These are phyloP conservation scores for Coniochaeta prunicola DNA, from an alignment of 2,329 filamentous ascomycete genomes.

Conservation along the genomic window DNA sequence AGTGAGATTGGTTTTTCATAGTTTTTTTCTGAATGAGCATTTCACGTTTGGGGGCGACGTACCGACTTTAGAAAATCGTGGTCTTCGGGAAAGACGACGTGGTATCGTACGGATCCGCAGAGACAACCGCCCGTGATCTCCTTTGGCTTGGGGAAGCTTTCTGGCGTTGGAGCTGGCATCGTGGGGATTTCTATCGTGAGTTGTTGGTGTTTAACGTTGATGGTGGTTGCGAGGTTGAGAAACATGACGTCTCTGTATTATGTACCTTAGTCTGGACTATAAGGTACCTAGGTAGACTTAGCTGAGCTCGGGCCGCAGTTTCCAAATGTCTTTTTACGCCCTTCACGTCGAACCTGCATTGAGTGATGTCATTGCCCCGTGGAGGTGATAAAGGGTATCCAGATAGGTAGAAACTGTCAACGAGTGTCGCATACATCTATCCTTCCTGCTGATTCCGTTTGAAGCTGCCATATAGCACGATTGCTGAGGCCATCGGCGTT, in stretches of 20 bases:
- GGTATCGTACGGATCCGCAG: background rate
- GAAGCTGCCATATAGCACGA: too few relatives aligned
- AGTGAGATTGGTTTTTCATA: background rate
- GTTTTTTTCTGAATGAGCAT: background rate
- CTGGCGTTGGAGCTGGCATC: background rate
- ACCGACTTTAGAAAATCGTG: background rate
- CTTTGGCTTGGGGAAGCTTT: background rate
- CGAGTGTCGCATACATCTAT: too few relatives aligned
- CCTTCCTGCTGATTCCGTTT: too few relatives aligned
- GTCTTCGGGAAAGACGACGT: background rate
- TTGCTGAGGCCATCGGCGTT: too few relatives aligned
- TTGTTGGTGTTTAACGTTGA: background rate
- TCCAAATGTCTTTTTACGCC: background rate
- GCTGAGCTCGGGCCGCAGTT: too few relatives aligned
- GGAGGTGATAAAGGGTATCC: too few relatives aligned
- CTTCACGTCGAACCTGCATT: background rate
- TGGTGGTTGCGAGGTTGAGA: too few relatives aligned
- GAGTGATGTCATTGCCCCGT: too few relatives aligned
- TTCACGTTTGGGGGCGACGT: background rate
- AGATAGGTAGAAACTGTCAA: too few relatives aligned
- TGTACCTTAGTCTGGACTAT: too few relatives aligned
- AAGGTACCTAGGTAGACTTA: too few relatives aligned
- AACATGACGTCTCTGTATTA: too few relatives aligned
- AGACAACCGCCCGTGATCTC: background rate
- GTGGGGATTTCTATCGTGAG: background rate